Evolutionary conservation across 2,329 filamentous ascomycete species (phyloP), one percentile per base, ranked within the genome.

Genomic region (Botrytis porri): DNA sequence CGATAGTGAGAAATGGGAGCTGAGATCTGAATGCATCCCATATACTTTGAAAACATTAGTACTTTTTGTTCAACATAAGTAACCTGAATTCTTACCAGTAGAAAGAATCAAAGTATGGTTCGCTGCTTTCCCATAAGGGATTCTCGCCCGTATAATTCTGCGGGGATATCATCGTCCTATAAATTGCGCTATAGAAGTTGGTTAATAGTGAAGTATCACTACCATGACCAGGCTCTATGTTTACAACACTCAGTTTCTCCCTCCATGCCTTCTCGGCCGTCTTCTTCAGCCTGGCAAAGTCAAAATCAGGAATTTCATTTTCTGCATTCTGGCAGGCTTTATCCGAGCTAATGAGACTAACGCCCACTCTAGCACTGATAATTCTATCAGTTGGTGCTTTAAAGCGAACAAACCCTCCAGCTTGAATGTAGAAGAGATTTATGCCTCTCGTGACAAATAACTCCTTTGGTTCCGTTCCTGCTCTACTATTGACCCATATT

Each of bases 141-240:
- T 93, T 93, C 79, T 93, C 91, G 0, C 89, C 90, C 0, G 91
- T 93, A 76, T 92, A 92, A 76, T 93, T 91, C 77, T 93, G 90
- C 3, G 91, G 91, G 69, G 87, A 90, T 75, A 93, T 88, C 86
- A 92, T 88, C 3, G 88, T 87, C 20, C 90, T 84, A 79, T 93
- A 93, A 29, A 91, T 86, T 6, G 89, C 90, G 64, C 88, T 92
- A 84, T 90, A 93, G 76, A 93, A 92, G 48, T 87, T 87, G 22
- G 80, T 87, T 72, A 89, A 82, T 1, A 90, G 79, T 0, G 86
- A 85, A 29, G 6, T 25, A 3, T 83, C 78, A 69, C 87, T 84
- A 0, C 89, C 87, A 8, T 88, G 86, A 1, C 78, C 83, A 29
- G 74, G 29, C 14, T 88, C 84, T 5, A 92, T 81, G 0, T 82